Evolutionary conservation across 306 rosid species (phyloP), one percentile per base, ranked within the genome.

Genomic region (Adenanthera pavonina): DNA sequence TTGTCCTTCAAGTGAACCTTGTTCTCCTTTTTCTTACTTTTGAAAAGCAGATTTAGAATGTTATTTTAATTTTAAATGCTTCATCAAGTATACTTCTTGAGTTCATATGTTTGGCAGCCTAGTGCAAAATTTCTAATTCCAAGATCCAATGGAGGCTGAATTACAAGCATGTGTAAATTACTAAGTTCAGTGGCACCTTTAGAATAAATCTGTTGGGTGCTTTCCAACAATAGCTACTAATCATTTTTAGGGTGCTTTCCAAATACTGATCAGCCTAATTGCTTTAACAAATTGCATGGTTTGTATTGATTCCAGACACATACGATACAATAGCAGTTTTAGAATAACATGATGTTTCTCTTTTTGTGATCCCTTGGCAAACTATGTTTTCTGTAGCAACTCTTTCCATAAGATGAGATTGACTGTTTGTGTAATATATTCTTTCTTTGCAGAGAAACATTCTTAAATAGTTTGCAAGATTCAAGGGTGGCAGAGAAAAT

Each of bases 391-490:
- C 67, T 65, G 46, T 9, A 43, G 30, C 56, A 16, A 51, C 30
- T 73, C 15, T 65, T 57, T 82, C 36, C 57, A 35, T 38, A 59
- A 16, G 61, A 46, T 47, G 82, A 48, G 59, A 72, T 69, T 49
- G 49, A 68, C 69, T 68, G 47, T 48, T 25, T 69, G 64, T 72
- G 61, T 81, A 70, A 73, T 72, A 71, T 70, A 19, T 83, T 77
- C 36, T 40, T 52, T 69, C 19, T 52, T 77, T 30, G 60, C 81
- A 92, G 95, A 85, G 78, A 81, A 78, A 73, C 74, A 62, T 54
- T 54, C 78, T 80, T 89, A 41, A 64, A 70, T 73, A 69, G 82
- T 85, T 81, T 86, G 77, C 89, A 52, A 74, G 70, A 52, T 74
- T 77, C 75, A 68, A 84, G 83, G 78, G 53, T 69, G 71, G 81